Percentiles rank a stretch among this genome's conserved stretches.
Evolutionary conservation across 805 yeast genomes (phyloP).

Genomic region (Teunomyces tritomae): DNA sequence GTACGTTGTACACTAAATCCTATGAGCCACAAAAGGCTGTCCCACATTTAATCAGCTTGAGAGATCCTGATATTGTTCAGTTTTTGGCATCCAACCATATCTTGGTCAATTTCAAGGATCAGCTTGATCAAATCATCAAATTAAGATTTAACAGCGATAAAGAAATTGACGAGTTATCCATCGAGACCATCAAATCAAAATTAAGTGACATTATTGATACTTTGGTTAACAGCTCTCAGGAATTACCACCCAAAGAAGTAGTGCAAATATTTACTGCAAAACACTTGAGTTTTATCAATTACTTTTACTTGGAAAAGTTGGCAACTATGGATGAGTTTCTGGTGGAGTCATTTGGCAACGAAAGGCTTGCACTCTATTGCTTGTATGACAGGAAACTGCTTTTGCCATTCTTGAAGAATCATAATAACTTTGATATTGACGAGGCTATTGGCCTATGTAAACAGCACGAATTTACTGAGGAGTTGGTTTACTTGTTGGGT

Average conservation of each 20-base stretch:
- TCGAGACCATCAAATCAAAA: slow-evolving; percentile 36
- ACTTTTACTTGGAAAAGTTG: slow-evolving; percentile 61
- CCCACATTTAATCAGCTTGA: slow-evolving; percentile 54
- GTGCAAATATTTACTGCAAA: slow-evolving; percentile 44
- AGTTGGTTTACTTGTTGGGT: slow-evolving; percentile 78
- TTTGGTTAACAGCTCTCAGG: slow-evolving; percentile 63
- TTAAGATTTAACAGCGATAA: slow-evolving; percentile 34
- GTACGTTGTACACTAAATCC: slow-evolving; percentile 53
- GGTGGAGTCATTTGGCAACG: slow-evolving; percentile 59
- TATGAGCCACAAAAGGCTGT: slow-evolving; percentile 64
- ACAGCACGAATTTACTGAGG: slow-evolving; percentile 51
- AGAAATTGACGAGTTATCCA: slow-evolving; percentile 40
- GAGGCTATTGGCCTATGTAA: slow-evolving; percentile 69
- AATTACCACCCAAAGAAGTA: slow-evolving; percentile 54
- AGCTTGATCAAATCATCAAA: slow-evolving; percentile 51
- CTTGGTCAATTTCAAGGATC: slow-evolving; percentile 45
- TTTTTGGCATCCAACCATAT: slow-evolving; percentile 65
- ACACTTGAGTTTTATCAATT: slow-evolving; percentile 51
- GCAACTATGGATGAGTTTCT: slow-evolving; percentile 47
- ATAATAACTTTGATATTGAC: slow-evolving; percentile 60
- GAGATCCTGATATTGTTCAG: slow-evolving; percentile 53
- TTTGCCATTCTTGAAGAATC: slow-evolving; percentile 56
- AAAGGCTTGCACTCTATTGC: slow-evolving; percentile 63
- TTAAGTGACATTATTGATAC: slow-evolving; percentile 49
- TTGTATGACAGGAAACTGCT: slow-evolving; percentile 55